Evolutionary conservation across 768 basidiomycete species (phyloP), one percentile per base, ranked within the genome.

Genomic region (Tephrocybe rancida): DNA sequence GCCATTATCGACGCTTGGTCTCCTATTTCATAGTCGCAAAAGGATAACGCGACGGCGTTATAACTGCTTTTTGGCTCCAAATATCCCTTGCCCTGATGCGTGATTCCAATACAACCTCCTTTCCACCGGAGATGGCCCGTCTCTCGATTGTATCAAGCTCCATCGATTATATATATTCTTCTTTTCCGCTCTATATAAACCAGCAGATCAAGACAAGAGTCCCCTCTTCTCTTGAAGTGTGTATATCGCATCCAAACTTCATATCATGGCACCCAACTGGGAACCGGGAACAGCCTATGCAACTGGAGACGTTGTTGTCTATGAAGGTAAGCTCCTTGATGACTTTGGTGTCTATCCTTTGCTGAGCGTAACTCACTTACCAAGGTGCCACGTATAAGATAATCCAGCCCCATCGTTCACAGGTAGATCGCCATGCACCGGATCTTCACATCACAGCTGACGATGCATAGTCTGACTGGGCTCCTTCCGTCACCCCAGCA

Each of bases 321-420:
- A 73, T 63, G 58, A 86, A 61, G 82, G 88, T 82, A 56, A 19
- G 62, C 54, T n/a, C n/a, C 10, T 42, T 37, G 21, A 38, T 19
- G 19, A 60, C 3, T 25, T 44, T 16, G 34, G 6, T 34, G 22
- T 34, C 41, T 43, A 21, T 45, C 14, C 7, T 34, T 21, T 30
- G 43, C 26, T 38, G 38, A 30, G 16, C 9, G 18, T 41, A 13
- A 24, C 41, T 5, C 14, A 18, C 5, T 46, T 47, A 39, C 26
- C 22, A 59, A 86, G 87, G 81, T 35, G 64, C 68, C 57, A 70
- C 67, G 37, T 91, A 89, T 75, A 85, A 82, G 68, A 86, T 86
- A 68, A 82, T 90, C 58, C 87, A 89, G 62, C 73, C 86, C 8
- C 89, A 91, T 70, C 70, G 64, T 48, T 88, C 88, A 26, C 85